Evolutionary conservation across 2,329 filamentous ascomycete species (phyloP).

Genomic region (Alternaria sp.): DNA sequence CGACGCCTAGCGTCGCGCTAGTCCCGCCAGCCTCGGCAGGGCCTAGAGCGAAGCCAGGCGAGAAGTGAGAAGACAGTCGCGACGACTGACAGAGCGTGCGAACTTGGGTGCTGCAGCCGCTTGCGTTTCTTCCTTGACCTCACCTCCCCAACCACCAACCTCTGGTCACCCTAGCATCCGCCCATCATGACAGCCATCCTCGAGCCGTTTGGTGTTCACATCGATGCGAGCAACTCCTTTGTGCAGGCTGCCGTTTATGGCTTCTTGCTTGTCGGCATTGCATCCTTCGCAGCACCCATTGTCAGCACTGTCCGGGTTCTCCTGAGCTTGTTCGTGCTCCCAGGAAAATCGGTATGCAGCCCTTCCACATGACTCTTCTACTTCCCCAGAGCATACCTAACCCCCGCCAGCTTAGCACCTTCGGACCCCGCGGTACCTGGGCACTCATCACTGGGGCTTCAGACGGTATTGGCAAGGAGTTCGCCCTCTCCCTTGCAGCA

Average conservation of each 20-base stretch:
- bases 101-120: background rate
- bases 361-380: background rate
- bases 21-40: conserved; percentile 17
- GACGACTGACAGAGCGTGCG: background rate
- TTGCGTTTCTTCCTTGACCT: conserved; percentile 3
- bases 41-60: conserved; percentile 5
- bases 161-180: background rate
- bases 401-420: conserved; percentile 74
- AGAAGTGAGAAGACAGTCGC: conserved; percentile 3
- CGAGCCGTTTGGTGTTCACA: conserved; percentile 43
- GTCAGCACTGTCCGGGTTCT: conserved; percentile 59
- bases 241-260: conserved; percentile 39
- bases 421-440: conserved; percentile 92
- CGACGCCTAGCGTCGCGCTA: conserved; percentile 15
- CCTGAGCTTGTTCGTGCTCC: conserved; percentile 60
- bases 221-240: conserved; percentile 41
- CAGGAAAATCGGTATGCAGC: conserved; percentile 56
- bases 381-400: conserved; percentile 20
- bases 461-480: conserved; percentile 97
- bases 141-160: background rate
- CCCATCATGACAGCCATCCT: conserved; percentile 27
- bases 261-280: conserved; percentile 43
- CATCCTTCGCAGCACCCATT: conserved; percentile 46
- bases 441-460: conserved; percentile 94
- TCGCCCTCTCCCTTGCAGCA: conserved; percentile 84